A percentile compares a stretch with the other conserved stretches of the same genome.
Conservation (phyloP, 2,329 filamentous ascomycete genomes). For the Raffaelea albimanens region DNA sequence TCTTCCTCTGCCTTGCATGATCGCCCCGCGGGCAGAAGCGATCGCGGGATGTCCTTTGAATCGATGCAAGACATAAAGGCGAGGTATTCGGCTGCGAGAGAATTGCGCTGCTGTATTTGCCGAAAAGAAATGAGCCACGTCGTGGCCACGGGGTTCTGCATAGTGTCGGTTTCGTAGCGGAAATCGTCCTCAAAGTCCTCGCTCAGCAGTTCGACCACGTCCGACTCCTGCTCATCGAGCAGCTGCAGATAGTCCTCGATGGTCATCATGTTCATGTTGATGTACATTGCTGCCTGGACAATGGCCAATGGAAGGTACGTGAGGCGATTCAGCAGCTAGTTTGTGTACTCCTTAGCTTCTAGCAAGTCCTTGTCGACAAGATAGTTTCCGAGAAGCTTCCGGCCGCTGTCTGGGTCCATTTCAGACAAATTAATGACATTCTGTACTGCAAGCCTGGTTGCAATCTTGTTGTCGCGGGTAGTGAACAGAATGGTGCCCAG, state of each 20-base stretch:
- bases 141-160: slow-evolving; percentile 7
- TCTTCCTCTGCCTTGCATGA: slow-evolving; percentile 11
- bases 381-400: slow-evolving; percentile 13
- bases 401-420: slow-evolving; percentile 15
- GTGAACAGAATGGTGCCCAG: slow-evolving; percentile 14
- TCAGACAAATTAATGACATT: slow-evolving; percentile 15
- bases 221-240: slow-evolving; percentile 3
- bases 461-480: slow-evolving; percentile 13
- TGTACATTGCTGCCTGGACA: slow-evolving; percentile 8
- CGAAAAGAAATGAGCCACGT: slow-evolving; percentile 14
- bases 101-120: slow-evolving; percentile 10
- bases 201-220: slow-evolving; percentile 9
- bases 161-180: slow-evolving; percentile 1
- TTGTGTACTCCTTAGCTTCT: neutral
- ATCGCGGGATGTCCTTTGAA: slow-evolving; percentile 20
- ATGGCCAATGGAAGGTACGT: slow-evolving; percentile 11
- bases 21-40: slow-evolving; percentile 14
- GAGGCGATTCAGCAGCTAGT: slow-evolving; percentile 1
- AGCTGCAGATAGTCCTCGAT: slow-evolving; percentile 5
- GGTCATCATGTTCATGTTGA: slow-evolving; percentile 2
- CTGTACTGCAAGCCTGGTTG: slow-evolving; percentile 3
- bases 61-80: slow-evolving; percentile 20
- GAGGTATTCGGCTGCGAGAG: slow-evolving; percentile 19
- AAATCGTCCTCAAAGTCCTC: slow-evolving; percentile 8
- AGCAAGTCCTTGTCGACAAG: slow-evolving; percentile 7